Percentiles rank a stretch among this genome's conserved stretches.
Evolutionary conservation across 2,329 filamentous ascomycete genomes (phyloP).

Genomic region (Clarireedia homoeocarpa): DNA sequence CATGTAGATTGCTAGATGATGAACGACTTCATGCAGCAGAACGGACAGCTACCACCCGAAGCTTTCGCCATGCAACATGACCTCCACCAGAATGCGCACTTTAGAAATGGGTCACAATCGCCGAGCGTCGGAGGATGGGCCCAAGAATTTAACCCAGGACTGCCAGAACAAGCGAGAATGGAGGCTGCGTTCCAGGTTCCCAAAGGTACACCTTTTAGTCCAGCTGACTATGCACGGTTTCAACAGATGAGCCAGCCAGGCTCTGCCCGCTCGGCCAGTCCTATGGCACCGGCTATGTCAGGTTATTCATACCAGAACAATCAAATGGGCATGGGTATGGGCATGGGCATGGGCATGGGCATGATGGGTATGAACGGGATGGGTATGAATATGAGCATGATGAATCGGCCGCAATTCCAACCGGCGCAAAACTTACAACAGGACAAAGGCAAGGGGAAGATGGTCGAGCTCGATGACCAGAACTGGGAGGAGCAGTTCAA

Average conservation of each 20-base stretch:
- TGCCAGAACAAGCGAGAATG: constrained; percentile 53
- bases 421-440: constrained; percentile 37
- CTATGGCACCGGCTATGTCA: constrained; percentile 37
- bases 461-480: constrained; percentile 87
- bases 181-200: constrained; percentile 60
- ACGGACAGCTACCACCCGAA: constrained; percentile 46
- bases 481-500: constrained; percentile 98
- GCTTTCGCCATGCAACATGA: constrained; percentile 29
- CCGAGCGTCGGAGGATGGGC: constrained; percentile 48
- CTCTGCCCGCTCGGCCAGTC: constrained; percentile 52
- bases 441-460: constrained; percentile 77
- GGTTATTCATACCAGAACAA: constrained; percentile 43
- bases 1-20: constrained; percentile 58
- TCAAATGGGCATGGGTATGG: constrained; percentile 38
- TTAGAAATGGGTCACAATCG: constrained; percentile 24
- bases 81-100: constrained; percentile 21
- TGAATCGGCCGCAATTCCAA: constrained; percentile 35
- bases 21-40: constrained; percentile 85
- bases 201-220: constrained; percentile 56
- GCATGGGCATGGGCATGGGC: constrained; percentile 49
- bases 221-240: constrained; percentile 83
- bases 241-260: constrained; percentile 58
- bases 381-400: constrained; percentile 23
- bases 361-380: constrained; percentile 26
- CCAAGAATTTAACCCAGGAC: constrained; percentile 53